Conservation (phyloP, 805 yeast genomes). For the Sungouiozyma intestinalis region DNA sequence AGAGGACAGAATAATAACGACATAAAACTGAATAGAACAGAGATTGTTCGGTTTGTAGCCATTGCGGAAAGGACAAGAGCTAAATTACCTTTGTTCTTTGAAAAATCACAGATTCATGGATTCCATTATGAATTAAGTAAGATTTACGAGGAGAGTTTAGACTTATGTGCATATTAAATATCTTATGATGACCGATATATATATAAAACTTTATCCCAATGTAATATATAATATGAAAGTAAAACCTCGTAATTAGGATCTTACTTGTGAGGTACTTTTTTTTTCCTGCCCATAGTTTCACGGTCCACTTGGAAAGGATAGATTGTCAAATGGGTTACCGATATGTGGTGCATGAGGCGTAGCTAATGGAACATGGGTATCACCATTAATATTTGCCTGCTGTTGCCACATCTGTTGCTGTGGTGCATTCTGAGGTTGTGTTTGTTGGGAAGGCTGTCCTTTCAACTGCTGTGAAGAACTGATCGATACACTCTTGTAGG, state of each 20-base stretch:
- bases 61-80: constrained; percentile 44
- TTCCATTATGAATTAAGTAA: constrained; percentile 36
- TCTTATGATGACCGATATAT: not conserved
- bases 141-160: constrained; percentile 35
- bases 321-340: constrained; percentile 14
- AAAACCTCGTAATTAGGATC: too few species aligned
- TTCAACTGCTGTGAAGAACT: constrained; percentile 7
- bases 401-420: constrained; percentile 3
- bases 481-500: constrained; percentile 32
- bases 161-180: constrained; percentile 18
- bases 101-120: constrained; percentile 29
- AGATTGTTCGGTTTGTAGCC: constrained; percentile 40
- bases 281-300: too few species aligned
- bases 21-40: constrained; percentile 36
- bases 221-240: too few species aligned
- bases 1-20: constrained; percentile 29
- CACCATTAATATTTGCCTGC: constrained; percentile 7
- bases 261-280: not conserved
- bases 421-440: constrained; percentile 9
- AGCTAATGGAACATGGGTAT: constrained; percentile 12
- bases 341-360: constrained; percentile 13
- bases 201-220: too few species aligned
- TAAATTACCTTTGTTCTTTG: constrained; percentile 30
- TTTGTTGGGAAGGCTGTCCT: constrained; percentile 1
- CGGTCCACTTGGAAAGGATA: not conserved